These are phyloP conservation scores for Catunica adiposa DNA, from an alignment of 2,329 filamentous ascomycete genomes.

Conservation along the genomic window DNA sequence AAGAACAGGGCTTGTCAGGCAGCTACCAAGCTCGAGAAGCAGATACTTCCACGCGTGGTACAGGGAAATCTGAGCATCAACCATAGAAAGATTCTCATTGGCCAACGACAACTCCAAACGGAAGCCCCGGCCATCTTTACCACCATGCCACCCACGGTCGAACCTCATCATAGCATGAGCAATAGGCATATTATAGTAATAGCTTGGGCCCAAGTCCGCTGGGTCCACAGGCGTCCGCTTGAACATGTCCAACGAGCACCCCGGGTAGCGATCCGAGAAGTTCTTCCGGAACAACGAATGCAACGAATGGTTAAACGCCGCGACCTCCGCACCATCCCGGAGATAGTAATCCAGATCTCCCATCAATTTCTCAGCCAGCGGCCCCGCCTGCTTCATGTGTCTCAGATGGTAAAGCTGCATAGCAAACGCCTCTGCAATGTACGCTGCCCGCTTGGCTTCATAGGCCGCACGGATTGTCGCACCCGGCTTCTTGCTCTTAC, in stretches of 20 bases:
- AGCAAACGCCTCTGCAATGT: constrained; percentile 72
- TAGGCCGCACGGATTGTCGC: constrained; percentile 36
- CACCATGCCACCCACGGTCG: constrained; percentile 61
- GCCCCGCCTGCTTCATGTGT: constrained; percentile 50
- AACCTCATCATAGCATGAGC: constrained; percentile 61
- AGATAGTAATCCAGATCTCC: constrained; percentile 65
- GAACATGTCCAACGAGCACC: constrained; percentile 59
- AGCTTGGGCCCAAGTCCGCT: constrained; percentile 53
- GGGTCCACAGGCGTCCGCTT: constrained; percentile 56
- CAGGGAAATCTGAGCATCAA: constrained; percentile 78
- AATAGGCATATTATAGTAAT: constrained; percentile 68
- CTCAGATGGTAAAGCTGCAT: constrained; percentile 81
- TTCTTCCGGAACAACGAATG: constrained; percentile 77
- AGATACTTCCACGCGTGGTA: constrained; percentile 84
- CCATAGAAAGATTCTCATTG: constrained; percentile 78
- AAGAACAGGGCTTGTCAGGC: constrained; percentile 36
- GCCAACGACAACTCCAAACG: constrained; percentile 67
- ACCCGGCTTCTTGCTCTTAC: constrained; percentile 22
- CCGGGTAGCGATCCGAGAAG: constrained; percentile 60
- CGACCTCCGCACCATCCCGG: constrained; percentile 60
- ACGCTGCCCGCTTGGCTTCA: constrained; percentile 57
- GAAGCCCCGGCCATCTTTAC: constrained; percentile 52
- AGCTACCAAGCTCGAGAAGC: constrained; percentile 63
- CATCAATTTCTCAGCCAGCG: constrained; percentile 54
- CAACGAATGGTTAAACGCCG: constrained; percentile 71